Evolutionary conservation across 495 filamentous ascomycete species (phyloP).

Genomic region (Podospora anserina): DNA sequence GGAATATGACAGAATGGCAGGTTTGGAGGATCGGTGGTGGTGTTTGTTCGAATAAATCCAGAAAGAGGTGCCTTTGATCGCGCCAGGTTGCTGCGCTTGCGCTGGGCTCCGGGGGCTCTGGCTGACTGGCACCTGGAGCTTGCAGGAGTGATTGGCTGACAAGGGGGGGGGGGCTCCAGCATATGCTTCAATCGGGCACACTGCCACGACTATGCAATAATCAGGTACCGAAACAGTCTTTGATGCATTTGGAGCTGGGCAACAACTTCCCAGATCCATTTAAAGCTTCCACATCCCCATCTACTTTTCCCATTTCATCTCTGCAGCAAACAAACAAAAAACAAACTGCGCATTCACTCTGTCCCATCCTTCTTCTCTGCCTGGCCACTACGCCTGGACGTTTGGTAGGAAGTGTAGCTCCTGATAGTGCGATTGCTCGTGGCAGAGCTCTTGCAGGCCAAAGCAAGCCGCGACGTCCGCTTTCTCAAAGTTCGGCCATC

Average conservation of each 20-base stretch:
- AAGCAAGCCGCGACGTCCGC: not conserved
- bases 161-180: not conserved
- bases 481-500: constrained; percentile 1
- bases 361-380: not conserved
- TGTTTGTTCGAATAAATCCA: not conserved
- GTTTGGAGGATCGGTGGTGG: not conserved
- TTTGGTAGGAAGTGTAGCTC: not conserved
- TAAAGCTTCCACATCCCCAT: constrained; percentile 5
- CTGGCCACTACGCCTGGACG: not conserved
- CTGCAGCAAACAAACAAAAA: constrained; percentile 16
- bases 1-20: not conserved
- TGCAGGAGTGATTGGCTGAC: constrained; percentile 6
- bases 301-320: constrained; percentile 15
- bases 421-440: not conserved
- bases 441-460: constrained; percentile 7
- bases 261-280: constrained; percentile 22
- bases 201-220: constrained; percentile 4
- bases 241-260: constrained; percentile 15
- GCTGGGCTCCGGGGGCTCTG: not conserved
- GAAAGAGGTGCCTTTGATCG: constrained; percentile 17
- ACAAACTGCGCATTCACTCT: constrained; percentile 19
- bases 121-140: constrained; percentile 2
- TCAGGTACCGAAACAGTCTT: constrained; percentile 11
- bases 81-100: constrained; percentile 20
- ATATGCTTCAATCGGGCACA: constrained; percentile 9